Evolutionary conservation across 2,329 filamentous ascomycete species (phyloP).

Genomic region (Chalaropsis ovoidea): DNA sequence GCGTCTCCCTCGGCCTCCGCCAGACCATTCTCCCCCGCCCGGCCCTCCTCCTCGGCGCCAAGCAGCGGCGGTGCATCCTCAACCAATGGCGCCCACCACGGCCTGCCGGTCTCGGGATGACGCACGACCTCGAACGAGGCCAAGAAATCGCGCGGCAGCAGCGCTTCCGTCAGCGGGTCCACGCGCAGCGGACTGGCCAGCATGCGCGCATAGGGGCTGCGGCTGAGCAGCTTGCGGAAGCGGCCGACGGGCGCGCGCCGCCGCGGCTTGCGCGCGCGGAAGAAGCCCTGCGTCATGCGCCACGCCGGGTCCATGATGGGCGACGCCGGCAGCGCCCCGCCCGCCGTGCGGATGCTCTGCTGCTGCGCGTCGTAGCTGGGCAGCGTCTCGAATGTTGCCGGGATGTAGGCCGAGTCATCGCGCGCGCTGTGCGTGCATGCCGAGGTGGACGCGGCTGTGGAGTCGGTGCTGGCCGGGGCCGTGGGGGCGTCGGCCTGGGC

Average conservation of each 20-base stretch:
- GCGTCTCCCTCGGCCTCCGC: background rate
- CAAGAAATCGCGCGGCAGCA: conserved; percentile 52
- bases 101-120: conserved; percentile 43
- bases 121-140: conserved; percentile 48
- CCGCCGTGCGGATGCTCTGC: conserved; percentile 39
- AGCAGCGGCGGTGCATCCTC: background rate
- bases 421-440: background rate
- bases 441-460: background rate
- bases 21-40: background rate
- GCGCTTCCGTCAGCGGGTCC: conserved; percentile 41
- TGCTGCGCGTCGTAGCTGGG: conserved; percentile 32
- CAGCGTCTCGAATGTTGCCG: conserved; percentile 19
- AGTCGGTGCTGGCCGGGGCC: background rate
- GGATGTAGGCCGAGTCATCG: conserved; percentile 4
- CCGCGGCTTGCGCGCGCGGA: conserved; percentile 33
- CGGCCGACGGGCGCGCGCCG: conserved; percentile 30
- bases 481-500: background rate
- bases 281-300: conserved; percentile 38
- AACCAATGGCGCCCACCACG: conserved; percentile 47
- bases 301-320: conserved; percentile 45
- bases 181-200: conserved; percentile 50
- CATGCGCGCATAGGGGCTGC: conserved; percentile 55
- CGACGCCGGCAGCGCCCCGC: conserved; percentile 43
- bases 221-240: conserved; percentile 49
- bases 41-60: background rate